These are phyloP conservation scores for Rutidosis leptorrhynchoides DNA, from an alignment of 129 eudicot genomes.

Conservation along the genomic window DNA sequence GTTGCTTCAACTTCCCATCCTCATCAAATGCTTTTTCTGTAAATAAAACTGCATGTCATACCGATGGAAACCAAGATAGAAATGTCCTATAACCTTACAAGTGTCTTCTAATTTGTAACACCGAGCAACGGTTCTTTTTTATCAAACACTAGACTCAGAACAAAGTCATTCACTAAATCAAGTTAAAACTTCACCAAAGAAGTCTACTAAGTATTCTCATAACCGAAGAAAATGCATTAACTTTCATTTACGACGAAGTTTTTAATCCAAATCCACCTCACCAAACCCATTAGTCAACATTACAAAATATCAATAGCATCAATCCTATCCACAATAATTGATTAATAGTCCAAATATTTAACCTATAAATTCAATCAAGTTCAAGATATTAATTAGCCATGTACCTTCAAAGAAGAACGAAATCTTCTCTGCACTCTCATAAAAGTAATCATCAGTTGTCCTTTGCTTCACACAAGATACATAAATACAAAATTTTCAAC, in stretches of 20 bases:
- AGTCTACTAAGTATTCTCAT: background rate
- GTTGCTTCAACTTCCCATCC: constrained; percentile 84
- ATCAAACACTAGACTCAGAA: background rate
- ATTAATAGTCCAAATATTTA: background rate
- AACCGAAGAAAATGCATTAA: background rate
- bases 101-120: background rate
- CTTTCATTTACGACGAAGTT: background rate
- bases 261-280: background rate
- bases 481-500: background rate
- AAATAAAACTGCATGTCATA: constrained; percentile 14
- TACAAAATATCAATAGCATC: constrained; percentile 2
- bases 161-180: background rate
- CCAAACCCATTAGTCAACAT: background rate
- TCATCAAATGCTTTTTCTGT: constrained; percentile 96
- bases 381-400: background rate
- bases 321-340: background rate
- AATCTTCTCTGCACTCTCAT: constrained; percentile 88
- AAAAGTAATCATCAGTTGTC: constrained; percentile 79
- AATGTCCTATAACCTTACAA: constrained; percentile 2
- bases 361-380: background rate
- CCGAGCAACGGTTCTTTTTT: background rate
- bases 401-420: constrained; percentile 97
- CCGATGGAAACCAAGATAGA: background rate
- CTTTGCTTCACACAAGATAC: constrained; percentile 43
- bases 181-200: background rate